Conservation (phyloP, 108 stramenopile genomes). For the Cyclotella sp. region DNA sequence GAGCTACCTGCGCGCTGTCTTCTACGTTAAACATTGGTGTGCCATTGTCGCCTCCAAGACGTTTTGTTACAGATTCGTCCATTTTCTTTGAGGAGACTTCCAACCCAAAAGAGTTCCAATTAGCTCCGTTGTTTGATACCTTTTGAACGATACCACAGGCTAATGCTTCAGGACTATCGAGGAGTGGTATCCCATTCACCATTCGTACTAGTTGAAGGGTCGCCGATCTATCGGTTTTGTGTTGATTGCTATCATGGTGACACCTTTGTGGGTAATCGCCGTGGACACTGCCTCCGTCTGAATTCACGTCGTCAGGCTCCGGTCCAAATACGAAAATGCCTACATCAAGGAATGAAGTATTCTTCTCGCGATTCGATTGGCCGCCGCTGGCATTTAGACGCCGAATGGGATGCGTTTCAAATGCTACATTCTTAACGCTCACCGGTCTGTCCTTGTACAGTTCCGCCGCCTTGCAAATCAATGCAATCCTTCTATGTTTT, state of each 20-base stretch:
- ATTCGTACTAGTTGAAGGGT: conserved; percentile 73
- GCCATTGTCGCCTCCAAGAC: neutral
- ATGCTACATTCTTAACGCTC: conserved; percentile 64
- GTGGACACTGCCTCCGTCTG: conserved; percentile 8
- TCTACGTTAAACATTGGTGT: conserved; percentile 59
- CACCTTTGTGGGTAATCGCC: neutral
- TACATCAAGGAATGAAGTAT: conserved; percentile 59
- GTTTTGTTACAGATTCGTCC: neutral
- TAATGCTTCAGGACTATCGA: conserved; percentile 79
- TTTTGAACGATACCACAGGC: conserved; percentile 81
- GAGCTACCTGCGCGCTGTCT: conserved; percentile 80
- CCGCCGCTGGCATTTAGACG: conserved; percentile 5
- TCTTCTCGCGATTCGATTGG: neutral
- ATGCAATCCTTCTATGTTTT: conserved; percentile 27
- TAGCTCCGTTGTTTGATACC: conserved; percentile 51
- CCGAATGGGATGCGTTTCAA: conserved; percentile 63
- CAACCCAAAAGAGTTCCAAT: conserved; percentile 84
- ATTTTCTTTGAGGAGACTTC: conserved; percentile 42
- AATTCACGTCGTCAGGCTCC: conserved; percentile 20
- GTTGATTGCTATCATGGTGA: neutral
- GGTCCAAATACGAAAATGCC: conserved; percentile 69
- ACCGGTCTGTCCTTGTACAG: conserved; percentile 50
- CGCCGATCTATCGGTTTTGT: conserved; percentile 33
- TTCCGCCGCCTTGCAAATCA: conserved; percentile 53
- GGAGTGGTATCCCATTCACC: conserved; percentile 84